These are phyloP conservation scores for Lagerstroemia speciosa DNA, from an alignment of 345 rosid species.

Conservation along the genomic window DNA sequence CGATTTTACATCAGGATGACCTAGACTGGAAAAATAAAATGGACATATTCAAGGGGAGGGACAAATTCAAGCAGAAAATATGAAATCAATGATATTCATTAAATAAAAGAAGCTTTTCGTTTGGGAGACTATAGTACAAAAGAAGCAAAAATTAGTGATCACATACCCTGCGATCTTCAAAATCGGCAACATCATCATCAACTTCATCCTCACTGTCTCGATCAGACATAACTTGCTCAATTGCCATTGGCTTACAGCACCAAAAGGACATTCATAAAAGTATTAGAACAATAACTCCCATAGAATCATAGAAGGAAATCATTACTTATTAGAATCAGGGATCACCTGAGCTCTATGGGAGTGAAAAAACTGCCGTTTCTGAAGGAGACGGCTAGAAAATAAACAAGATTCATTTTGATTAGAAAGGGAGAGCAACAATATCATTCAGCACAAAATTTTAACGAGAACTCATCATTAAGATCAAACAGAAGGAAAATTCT, in stretches of 20 bases:
- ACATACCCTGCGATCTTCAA: constrained; percentile 92
- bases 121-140: neutral
- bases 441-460: neutral
- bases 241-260: constrained; percentile 71
- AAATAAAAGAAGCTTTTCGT: neutral
- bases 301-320: neutral
- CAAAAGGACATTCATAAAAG: neutral
- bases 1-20: neutral
- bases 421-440: neutral
- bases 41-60: neutral
- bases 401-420: neutral
- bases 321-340: neutral
- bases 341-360: constrained; percentile 98
- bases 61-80: neutral
- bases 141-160: neutral
- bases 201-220: constrained; percentile 99
- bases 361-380: constrained; percentile 88
- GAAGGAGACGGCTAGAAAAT: constrained; percentile 63
- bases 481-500: neutral
- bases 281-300: neutral
- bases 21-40: neutral
- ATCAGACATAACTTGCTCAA: constrained; percentile 87
- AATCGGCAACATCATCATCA: constrained; percentile 98
- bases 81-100: neutral
- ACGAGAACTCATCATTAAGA: neutral